These are phyloP conservation scores for Botrytis fragariae DNA, from an alignment of 2,329 filamentous ascomycete species.

Conservation along the genomic window DNA sequence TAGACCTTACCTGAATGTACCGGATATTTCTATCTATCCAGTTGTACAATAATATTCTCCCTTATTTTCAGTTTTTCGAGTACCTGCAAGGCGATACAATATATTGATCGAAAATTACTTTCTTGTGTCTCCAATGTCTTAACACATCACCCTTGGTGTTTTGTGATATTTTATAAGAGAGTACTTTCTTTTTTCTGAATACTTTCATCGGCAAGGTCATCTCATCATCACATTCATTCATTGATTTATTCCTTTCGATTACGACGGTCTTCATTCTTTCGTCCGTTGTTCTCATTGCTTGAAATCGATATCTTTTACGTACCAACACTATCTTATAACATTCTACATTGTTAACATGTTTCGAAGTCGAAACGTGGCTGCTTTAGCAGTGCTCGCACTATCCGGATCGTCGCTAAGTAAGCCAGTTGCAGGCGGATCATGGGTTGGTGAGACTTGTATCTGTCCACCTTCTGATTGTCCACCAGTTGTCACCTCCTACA, in stretches of 20 bases:
- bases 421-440: conserved; percentile 17
- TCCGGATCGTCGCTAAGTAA: conserved; percentile 17
- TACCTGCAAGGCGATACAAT: conserved; percentile 23
- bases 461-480: not conserved
- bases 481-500: conserved; percentile 14
- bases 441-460: conserved; percentile 11
- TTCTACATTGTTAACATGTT: conserved; percentile 13
- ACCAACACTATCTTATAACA: not conserved
- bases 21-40: not conserved
- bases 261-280: conserved; percentile 18
- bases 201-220: not conserved
- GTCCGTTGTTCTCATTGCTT: conserved; percentile 5
- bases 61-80: not conserved
- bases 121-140: no score
- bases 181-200: not conserved
- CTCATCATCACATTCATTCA: conserved; percentile 10
- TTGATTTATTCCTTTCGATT: not conserved
- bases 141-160: not conserved
- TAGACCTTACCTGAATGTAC: not conserved
- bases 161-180: not conserved
- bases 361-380: conserved; percentile 6
- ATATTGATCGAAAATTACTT: conserved; percentile 9
- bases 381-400: conserved; percentile 17
- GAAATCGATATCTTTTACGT: not conserved
- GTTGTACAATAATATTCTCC: not conserved